Evolutionary conservation across 208 protist genomes (phyloP).

Genomic region (Acanthamoeba lenticulata): DNA sequence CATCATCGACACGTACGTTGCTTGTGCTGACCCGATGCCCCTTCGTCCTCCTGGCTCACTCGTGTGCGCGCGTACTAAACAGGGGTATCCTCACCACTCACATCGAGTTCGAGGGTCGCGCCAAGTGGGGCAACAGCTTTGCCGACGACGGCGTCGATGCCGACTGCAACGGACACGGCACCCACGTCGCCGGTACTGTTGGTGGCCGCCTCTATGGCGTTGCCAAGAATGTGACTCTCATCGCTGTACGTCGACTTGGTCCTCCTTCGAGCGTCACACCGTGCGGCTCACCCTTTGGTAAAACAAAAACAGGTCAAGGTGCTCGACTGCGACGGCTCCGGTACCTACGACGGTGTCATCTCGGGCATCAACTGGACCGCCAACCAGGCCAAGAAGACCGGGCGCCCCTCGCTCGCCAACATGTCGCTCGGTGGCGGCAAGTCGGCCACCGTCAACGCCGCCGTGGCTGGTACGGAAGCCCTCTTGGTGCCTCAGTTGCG

Average conservation of each 20-base stretch:
- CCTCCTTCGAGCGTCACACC: neutral
- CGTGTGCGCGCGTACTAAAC: neutral
- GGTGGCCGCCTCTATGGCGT: conserved; percentile 59
- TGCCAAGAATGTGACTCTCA: conserved; percentile 64
- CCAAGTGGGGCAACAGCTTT: conserved; percentile 61
- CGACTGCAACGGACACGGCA: conserved; percentile 75
- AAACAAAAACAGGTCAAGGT: conserved; percentile 68
- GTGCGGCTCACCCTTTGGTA: too few species aligned
- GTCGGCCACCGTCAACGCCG: conserved; percentile 60
- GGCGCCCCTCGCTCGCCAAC: conserved; percentile 59
- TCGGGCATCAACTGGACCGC: conserved; percentile 63
- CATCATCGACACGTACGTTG: conserved; percentile 69
- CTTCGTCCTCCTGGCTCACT: neutral
- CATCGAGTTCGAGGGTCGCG: conserved; percentile 56
- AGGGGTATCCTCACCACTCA: conserved; percentile 14
- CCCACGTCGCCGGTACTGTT: conserved; percentile 70
- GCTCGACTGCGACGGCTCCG: conserved; percentile 59
- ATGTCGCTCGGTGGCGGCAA: conserved; percentile 73
- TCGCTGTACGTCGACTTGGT: neutral
- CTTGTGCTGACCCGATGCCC: neutral
- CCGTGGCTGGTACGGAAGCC: conserved; percentile 26
- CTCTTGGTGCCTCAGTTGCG: neutral
- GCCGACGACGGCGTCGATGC: neutral
- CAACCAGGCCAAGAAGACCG: conserved; percentile 46
- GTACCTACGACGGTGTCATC: conserved; percentile 65